phyloP scores from a whole-genome alignment of 2,329 filamentous ascomycete genomes.

The Emmonsiellopsis sp. region DNA sequence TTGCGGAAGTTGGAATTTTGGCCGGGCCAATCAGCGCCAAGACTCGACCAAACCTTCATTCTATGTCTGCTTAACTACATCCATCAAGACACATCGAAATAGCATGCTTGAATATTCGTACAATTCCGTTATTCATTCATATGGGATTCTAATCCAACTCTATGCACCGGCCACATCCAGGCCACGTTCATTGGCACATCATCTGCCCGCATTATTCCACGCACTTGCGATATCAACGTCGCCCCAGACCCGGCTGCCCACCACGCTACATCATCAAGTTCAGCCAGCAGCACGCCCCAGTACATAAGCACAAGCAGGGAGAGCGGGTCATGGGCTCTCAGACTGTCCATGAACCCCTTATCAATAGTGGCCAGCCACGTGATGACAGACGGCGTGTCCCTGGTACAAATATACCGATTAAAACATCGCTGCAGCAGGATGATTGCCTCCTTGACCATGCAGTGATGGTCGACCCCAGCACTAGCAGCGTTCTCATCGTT shows the following conservation, averaged over 20 bases:
- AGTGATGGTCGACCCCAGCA: slow-evolving; percentile 19
- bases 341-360: slow-evolving; percentile 11
- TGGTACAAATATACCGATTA: slow-evolving; percentile 14
- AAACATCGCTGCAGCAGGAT: slow-evolving; percentile 22
- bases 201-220: background rate
- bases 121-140: too few relatives aligned
- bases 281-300: slow-evolving; percentile 16
- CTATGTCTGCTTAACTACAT: too few relatives aligned
- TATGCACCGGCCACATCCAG: too few relatives aligned
- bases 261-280: slow-evolving; percentile 12
- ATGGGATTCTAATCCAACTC: too few relatives aligned
- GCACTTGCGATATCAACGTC: slow-evolving; percentile 10
- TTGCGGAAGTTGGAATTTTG: too few relatives aligned
- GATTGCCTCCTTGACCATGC: slow-evolving; percentile 23
- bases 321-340: slow-evolving; percentile 10
- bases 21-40: too few relatives aligned
- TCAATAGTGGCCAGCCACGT: slow-evolving; percentile 21
- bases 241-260: slow-evolving; percentile 14
- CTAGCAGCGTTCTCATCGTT: slow-evolving; percentile 21
- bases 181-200: too few relatives aligned
- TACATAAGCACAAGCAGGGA: slow-evolving; percentile 16
- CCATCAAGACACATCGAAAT: too few relatives aligned
- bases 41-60: too few relatives aligned
- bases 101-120: too few relatives aligned
- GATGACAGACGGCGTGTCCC: slow-evolving; percentile 24